Conservation (phyloP, 192 early-diverging fungal genomes). For the Podila clonocystis region DNA sequence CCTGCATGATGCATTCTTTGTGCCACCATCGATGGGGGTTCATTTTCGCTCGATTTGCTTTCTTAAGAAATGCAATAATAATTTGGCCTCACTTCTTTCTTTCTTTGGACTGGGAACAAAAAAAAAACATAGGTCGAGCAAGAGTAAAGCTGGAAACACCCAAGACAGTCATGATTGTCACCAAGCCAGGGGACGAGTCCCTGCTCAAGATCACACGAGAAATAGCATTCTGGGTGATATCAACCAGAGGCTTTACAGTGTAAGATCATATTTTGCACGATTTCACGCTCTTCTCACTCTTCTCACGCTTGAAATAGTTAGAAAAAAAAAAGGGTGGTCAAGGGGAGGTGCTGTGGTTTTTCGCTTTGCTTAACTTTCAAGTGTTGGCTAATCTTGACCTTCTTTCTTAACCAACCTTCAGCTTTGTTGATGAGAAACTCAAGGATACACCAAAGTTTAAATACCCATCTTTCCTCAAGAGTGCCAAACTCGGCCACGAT, state of each 20-base stretch:
- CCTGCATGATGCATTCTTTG: too few relatives aligned
- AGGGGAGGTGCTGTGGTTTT: too few relatives aligned
- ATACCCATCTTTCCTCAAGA: conserved; percentile 56
- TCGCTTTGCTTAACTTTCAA: too few relatives aligned
- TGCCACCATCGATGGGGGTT: too few relatives aligned
- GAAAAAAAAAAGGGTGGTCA: too few relatives aligned
- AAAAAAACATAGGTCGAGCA: conserved; percentile 43
- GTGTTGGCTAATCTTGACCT: too few relatives aligned
- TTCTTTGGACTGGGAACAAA: neutral
- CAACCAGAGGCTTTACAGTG: conserved; percentile 60
- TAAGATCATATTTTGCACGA: conserved; percentile 33
- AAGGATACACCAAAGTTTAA: conserved; percentile 67
- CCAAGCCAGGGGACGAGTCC: conserved; percentile 75
- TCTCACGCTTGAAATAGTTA: neutral
- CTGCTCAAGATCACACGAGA: conserved; percentile 75
- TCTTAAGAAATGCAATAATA: neutral
- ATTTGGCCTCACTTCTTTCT: neutral
- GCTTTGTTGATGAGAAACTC: conserved; percentile 73
- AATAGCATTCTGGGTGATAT: conserved; percentile 73
- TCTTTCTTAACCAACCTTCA: conserved; percentile 1
- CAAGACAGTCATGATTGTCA: conserved; percentile 77
- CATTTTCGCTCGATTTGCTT: too few relatives aligned
- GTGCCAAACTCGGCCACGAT: conserved; percentile 52
- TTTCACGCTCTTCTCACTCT: neutral
- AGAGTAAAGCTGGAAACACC: conserved; percentile 54